Evolutionary conservation across 257 asterid genomes (phyloP), one percentile per base, ranked within the genome.

Genomic region (Solanum pimpinellifolium): DNA sequence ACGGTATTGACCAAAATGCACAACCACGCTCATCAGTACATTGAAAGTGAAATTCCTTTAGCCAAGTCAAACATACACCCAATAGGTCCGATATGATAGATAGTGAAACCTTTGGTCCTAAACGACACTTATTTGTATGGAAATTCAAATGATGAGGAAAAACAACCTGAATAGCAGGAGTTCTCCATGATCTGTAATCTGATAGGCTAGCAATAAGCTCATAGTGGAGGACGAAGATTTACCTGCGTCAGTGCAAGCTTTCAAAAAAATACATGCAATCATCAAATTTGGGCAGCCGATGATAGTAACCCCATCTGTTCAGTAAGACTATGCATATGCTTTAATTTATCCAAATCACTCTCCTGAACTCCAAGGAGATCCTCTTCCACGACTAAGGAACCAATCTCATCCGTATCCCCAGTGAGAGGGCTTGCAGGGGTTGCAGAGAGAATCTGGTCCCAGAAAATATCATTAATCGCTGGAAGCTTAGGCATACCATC

Each of bases 361-460:
- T 86, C 95, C 91, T 87, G 91, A 60, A 81, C 93, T 62, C 85
- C 80, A 62, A 75, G 86, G 83, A 83, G 86, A 85, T 89, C 93
- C 44, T 87, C 87, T 42, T 85, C 94, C 86, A 89, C 44, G 44
- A 84, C 47, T 78, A 76, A 86, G 83, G 92, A 62, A 76, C 72
- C 86, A 37, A 91, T 89, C 83, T 92, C 95, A n/a, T 91, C 94
- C 4, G 93, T 86, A 83, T 88, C 94, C 84, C 91, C 94, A 33
- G 89, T 37, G 23, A 92, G 89, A 84, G 96, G 93, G 89, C 92
- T 62, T n/a, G 29, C 89, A 84, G 96, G 93, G 89, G 91, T 62
- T n/a, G 29, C 89, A 10, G 96, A 91, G 74, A 95, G 98, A 90
- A 95, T 93, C 52, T 95, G 98, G 91, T 94, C 98, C 98, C 98